Base-by-base conservation (phyloP, 2,329 filamentous ascomycete genomes). In the Tolypocladium amazonense region DNA sequence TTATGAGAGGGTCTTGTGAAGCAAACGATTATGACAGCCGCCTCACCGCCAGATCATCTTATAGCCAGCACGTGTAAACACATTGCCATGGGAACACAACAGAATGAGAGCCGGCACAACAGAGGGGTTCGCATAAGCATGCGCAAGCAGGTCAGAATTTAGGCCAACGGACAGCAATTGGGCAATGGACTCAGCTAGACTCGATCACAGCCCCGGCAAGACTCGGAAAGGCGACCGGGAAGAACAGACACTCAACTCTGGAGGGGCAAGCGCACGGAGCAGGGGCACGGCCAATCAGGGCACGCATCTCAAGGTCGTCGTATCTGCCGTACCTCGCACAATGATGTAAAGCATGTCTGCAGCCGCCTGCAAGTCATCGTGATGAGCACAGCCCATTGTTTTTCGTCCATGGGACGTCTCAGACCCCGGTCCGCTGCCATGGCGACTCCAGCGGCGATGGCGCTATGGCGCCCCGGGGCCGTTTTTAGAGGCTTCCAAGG, bases 381-480 rank as follows among this genome's bases (percentile, higher is more conserved):
- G 27, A 18, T 20, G 11, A 30, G 20, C 9, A 23, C 20, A 14
- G 50, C 11, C 58, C 33, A 62, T 64, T 62, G 64, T 63, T 65
- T 62, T 65, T 64, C 62, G 50, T 14, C 20, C 27, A 23, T 30
- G 20, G 9, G 12, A 54, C 56, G 59, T 64, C 61, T 63, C 60
- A 60, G 61, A 62, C 61, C 58, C 58, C 58, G 60, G 59, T 62
- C 58, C 56, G 65, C 61, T 64, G 64, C 65, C 64, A 65, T 63
- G 64, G 64, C 62, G 64, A 65, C 64, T 65, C 62, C 50, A 25
- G 37, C 27, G 23, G 15, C 45, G 37, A 43, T 56, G 37, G 54
- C 54, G 54, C 54, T 56, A 52, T 8, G 4, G 27, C 7, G 27
- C 27, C 47, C 3, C n/a, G n/a, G n/a, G n/a, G n/a, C 33, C 33